Percentiles rank a stretch among this genome's conserved stretches.
These are phyloP conservation scores for Botrytis byssoidea DNA, from an alignment of 2,329 filamentous ascomycete genomes.

Conservation along the genomic window DNA sequence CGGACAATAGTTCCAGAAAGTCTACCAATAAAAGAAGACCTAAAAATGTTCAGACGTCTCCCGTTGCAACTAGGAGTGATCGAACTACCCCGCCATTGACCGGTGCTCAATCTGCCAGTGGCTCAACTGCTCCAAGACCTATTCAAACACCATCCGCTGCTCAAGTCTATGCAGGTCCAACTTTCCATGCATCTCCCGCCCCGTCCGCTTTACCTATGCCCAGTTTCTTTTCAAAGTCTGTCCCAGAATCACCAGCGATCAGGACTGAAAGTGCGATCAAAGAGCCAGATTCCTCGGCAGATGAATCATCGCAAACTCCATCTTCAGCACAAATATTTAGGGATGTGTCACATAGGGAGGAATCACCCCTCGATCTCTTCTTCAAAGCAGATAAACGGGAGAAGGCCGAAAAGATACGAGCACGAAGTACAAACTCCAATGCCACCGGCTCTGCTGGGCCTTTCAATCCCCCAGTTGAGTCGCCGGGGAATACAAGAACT, in stretches of 20 bases:
- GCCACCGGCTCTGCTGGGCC: constrained; percentile 46
- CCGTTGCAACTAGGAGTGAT: constrained; percentile 30
- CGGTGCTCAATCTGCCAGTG: constrained; percentile 30
- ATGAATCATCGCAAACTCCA: constrained; percentile 41
- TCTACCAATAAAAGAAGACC: constrained; percentile 37
- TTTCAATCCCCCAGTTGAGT: constrained; percentile 52
- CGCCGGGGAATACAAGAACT: constrained; percentile 41
- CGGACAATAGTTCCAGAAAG: constrained; percentile 36
- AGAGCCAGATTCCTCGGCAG: constrained; percentile 42
- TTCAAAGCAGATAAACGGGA: constrained; percentile 85
- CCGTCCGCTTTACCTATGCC: constrained; percentile 88
- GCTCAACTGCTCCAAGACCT: constrained; percentile 42
- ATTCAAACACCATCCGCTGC: constrained; percentile 43
- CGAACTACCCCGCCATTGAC: constrained; percentile 34
- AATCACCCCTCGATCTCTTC: constrained; percentile 84
- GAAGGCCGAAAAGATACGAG: constrained; percentile 68
- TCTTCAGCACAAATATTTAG: constrained; percentile 51
- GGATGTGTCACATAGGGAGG: constrained; percentile 54
- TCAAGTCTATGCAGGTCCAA: constrained; percentile 75
- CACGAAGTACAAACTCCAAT: constrained; percentile 52
- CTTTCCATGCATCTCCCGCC: constrained; percentile 92
- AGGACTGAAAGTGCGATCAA: constrained; percentile 47
- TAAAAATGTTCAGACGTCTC: constrained; percentile 38
- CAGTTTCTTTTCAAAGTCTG: constrained; percentile 77
- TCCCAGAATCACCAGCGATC: constrained; percentile 60